Evolutionary conservation across 805 yeast genomes (phyloP), one percentile per base, ranked within the genome.

Genomic region (Ogataea philodendri): DNA sequence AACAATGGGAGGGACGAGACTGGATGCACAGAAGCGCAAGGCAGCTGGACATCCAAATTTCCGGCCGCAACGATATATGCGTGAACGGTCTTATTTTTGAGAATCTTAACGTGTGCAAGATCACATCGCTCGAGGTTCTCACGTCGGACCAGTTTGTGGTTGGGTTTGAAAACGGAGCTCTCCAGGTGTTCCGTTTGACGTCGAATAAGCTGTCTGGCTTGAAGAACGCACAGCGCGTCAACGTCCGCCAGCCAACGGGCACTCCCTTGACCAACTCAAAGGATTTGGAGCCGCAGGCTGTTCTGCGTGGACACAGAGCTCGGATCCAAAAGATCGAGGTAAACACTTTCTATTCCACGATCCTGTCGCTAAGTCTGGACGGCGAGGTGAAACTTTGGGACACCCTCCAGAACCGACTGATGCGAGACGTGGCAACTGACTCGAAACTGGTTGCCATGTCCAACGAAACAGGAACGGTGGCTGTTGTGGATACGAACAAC

Each of bases 321-420:
- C 54, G 62, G 0, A 65, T 84, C 3, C 59, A 50, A 10, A 64
- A 66, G n/a, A 51, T 86, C 16, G 60, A 63, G 23, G 65, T 68
- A 20, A 71, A 80, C 16, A 60, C 68, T 6, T 71, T 76, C 26
- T 81, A 67, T 51, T 77, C 80, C 35, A 54, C 71, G 3, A 63
- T 81, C 7, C 42, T 81, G 9, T 72, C 81, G 41, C 55, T 75
- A 15, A 87, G 82, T 51, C 47, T 36, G 0, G 61, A 54, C 7
- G 90, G 94, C 1, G 55, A 55, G 2, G 73, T 78, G 2, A 67
- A 69, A 13, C 44, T 78, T 4, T 85, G 95, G 90, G 86, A 85
- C 48, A 46, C 77, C 24, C 67, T 77, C 2, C 54, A 78, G 19
- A 66, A 65, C 33, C 69, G 69, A 33, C 67, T 70, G 26, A 69